These are phyloP conservation scores for Shiraia sp. DNA, from an alignment of 2,329 filamentous ascomycete species.

Conservation along the genomic window DNA sequence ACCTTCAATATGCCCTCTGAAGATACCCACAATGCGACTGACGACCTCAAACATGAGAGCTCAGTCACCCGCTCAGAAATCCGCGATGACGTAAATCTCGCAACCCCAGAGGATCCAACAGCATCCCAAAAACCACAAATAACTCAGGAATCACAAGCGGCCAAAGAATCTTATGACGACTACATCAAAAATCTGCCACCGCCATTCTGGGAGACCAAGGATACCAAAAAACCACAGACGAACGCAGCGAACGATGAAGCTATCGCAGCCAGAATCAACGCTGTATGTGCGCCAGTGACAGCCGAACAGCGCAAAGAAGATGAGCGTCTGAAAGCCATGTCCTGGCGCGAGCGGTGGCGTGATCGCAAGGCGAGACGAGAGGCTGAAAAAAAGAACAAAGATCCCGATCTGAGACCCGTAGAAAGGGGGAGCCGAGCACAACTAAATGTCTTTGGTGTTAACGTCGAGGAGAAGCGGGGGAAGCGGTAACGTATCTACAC, in stretches of 20 bases:
- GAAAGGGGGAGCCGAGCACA: conserved; percentile 17
- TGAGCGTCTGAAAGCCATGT: conserved; percentile 15
- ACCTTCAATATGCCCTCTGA: conserved; percentile 12
- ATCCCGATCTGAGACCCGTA: conserved; percentile 16
- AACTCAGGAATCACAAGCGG: conserved; percentile 6
- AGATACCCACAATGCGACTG: conserved; percentile 14
- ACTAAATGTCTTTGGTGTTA: conserved; percentile 18
- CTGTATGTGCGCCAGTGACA: conserved; percentile 19
- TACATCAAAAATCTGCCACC: conserved; percentile 22
- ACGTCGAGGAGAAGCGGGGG: conserved; percentile 15
- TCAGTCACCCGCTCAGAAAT: conserved; percentile 11
- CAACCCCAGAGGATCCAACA: conserved; percentile 17
- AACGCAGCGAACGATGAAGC: conserved; percentile 13
- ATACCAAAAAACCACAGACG: conserved; percentile 10
- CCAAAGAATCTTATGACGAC: conserved; percentile 20
- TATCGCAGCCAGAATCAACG: conserved; percentile 16
- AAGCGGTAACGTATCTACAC: conserved; percentile 14
- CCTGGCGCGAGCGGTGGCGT: conserved; percentile 20
- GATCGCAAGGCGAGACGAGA: conserved; percentile 15
- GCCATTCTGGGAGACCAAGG: conserved; percentile 19
- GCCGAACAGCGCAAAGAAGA: conserved; percentile 19
- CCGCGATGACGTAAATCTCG: conserved; percentile 11
- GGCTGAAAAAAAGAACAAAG: conserved; percentile 14
- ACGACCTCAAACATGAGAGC: conserved; percentile 14
- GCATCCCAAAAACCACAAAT: conserved; percentile 12